Evolutionary conservation across 2,329 filamentous ascomycete species (phyloP).

Genomic region (Nigrospora osmanthi): DNA sequence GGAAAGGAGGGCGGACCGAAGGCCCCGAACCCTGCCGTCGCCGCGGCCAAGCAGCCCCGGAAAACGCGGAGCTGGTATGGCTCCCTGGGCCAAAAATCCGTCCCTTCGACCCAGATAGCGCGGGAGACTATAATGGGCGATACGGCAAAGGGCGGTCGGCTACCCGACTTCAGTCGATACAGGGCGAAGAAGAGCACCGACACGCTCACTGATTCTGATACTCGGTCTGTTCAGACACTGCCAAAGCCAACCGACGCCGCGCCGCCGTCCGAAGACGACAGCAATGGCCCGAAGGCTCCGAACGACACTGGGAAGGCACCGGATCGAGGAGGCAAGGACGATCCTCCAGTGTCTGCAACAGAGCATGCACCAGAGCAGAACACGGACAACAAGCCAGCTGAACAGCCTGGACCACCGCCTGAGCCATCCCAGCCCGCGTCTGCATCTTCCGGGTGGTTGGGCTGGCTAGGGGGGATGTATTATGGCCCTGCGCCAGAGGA

Average conservation of each 20-base stretch:
- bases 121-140: constrained; percentile 54
- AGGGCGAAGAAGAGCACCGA: constrained; percentile 32
- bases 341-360: too few relatives aligned
- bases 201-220: constrained; percentile 19
- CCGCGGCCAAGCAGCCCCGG: constrained; percentile 28
- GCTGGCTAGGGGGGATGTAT: background rate
- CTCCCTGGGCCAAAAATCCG: constrained; percentile 48
- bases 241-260: constrained; percentile 13
- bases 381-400: too few relatives aligned
- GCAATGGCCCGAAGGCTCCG: background rate
- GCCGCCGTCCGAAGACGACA: background rate
- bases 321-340: background rate
- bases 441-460: background rate
- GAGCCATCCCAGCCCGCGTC: constrained; percentile 5
- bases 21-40: too few relatives aligned
- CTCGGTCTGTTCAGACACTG: constrained; percentile 20
- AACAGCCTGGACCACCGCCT: background rate
- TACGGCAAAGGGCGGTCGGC: constrained; percentile 36
- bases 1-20: too few relatives aligned
- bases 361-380: too few relatives aligned
- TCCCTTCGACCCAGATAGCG: constrained; percentile 49
- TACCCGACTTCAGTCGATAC: constrained; percentile 43
- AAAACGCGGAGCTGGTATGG: constrained; percentile 56
- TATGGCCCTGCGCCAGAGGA: background rate
- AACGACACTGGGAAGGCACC: background rate